Percentiles rank a stretch among this genome's conserved stretches.
Conservation (phyloP, 345 rosid genomes). For the Anacardium occidentale region DNA sequence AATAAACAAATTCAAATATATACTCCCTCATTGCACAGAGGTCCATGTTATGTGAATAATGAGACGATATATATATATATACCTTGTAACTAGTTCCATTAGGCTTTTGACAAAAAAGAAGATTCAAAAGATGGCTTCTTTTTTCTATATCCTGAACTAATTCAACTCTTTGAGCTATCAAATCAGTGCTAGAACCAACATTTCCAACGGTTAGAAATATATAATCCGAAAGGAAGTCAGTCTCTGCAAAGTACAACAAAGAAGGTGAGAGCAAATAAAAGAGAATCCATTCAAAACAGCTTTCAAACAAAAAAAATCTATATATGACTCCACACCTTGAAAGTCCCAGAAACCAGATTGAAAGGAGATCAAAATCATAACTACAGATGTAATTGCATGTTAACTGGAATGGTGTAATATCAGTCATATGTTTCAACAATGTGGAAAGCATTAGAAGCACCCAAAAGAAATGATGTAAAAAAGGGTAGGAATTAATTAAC, state of each 20-base stretch:
- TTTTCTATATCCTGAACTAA: constrained; percentile 49
- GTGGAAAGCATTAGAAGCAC: not conserved
- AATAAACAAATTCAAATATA: too few species aligned
- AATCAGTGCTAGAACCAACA: constrained; percentile 51
- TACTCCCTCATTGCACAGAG: too few species aligned
- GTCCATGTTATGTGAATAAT: too few species aligned
- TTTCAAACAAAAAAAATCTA: not conserved
- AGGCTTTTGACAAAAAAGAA: constrained; percentile 29
- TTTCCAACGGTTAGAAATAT: constrained; percentile 51
- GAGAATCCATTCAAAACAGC: not conserved
- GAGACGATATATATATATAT: not conserved
- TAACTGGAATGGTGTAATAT: too few species aligned
- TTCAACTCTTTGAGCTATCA: constrained; percentile 47
- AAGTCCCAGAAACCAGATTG: too few species aligned
- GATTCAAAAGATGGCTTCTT: constrained; percentile 31
- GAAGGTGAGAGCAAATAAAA: not conserved
- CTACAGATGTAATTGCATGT: too few species aligned
- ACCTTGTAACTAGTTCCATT: constrained; percentile 33
- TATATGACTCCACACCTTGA: not conserved
- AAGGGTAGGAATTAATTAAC: constrained; percentile 14
- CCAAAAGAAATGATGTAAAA: not conserved
- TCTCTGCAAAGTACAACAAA: constrained; percentile 35
- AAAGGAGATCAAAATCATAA: too few species aligned
- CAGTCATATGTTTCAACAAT: not conserved
- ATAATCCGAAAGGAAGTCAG: constrained; percentile 53